Conservation (phyloP, 1,284 basidiomycete species). For the Malassezia restricta region DNA sequence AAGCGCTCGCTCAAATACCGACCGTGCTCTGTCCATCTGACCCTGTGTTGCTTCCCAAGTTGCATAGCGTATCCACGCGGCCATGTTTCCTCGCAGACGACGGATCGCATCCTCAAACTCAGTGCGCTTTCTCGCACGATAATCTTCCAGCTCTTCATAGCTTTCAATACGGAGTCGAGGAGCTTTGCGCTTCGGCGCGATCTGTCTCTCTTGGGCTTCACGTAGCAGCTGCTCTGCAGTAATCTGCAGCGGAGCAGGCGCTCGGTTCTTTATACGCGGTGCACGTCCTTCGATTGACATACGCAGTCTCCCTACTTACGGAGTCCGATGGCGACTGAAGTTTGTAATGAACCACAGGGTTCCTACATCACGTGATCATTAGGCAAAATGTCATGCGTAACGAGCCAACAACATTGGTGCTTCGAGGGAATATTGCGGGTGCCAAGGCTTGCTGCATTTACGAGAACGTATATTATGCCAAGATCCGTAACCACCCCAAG, state of each 20-base stretch:
- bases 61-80: constrained; percentile 54
- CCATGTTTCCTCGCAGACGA: constrained; percentile 64
- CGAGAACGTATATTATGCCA: neutral
- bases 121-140: constrained; percentile 80
- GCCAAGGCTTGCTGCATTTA: neutral
- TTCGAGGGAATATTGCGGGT: neutral
- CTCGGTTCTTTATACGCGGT: constrained; percentile 76
- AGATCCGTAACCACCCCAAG: neutral
- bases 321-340: neutral
- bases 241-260: constrained; percentile 86
- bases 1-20: constrained; percentile 88
- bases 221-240: constrained; percentile 93
- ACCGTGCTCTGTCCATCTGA: constrained; percentile 59
- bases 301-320: neutral
- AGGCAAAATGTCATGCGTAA: neutral
- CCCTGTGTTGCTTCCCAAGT: constrained; percentile 83
- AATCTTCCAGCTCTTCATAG: constrained; percentile 91
- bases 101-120: constrained; percentile 94
- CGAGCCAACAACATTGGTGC: neutral
- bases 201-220: constrained; percentile 95
- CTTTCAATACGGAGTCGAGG: constrained; percentile 60
- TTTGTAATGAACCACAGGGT: neutral
- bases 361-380: neutral
- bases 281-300: constrained; percentile 37
- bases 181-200: constrained; percentile 59